Percentiles rank a stretch among this genome's conserved stretches.
phyloP scores from a whole-genome alignment of 495 filamentous ascomycete species.

The Aspergillus nidulans region DNA sequence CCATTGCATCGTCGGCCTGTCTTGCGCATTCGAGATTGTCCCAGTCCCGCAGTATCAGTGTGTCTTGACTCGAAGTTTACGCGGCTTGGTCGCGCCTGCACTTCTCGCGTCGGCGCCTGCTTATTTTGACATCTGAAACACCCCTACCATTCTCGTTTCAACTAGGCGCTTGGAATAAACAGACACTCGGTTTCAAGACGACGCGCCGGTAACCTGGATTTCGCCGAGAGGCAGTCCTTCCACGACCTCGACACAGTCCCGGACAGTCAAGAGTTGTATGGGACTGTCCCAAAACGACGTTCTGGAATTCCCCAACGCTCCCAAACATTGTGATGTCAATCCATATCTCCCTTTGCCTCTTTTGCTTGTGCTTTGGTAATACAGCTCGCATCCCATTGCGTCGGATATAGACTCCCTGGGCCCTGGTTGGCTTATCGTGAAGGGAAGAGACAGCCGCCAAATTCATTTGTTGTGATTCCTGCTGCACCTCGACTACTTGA shows the following conservation, averaged over 20 bases:
- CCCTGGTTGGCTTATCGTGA: slow-evolving; percentile 16
- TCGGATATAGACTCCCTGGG: slow-evolving; percentile 4
- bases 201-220: slow-evolving; percentile 17
- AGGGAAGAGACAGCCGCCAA: slow-evolving; percentile 8
- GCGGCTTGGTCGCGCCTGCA: slow-evolving; percentile 25
- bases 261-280: slow-evolving; percentile 14
- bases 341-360: slow-evolving; percentile 13
- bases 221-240: slow-evolving; percentile 5
- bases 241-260: not conserved
- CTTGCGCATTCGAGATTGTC: slow-evolving; percentile 15
- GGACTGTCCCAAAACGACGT: slow-evolving; percentile 7
- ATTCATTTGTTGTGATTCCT: slow-evolving; percentile 12
- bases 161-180: slow-evolving; percentile 12
- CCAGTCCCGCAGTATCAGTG: slow-evolving; percentile 4
- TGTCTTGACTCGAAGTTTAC: slow-evolving; percentile 20
- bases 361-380: slow-evolving; percentile 10
- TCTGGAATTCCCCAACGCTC: slow-evolving; percentile 14
- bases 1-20: slow-evolving; percentile 8
- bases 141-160: slow-evolving; percentile 16
- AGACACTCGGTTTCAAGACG: slow-evolving; percentile 13
- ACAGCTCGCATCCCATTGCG: slow-evolving; percentile 18
- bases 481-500: slow-evolving; percentile 7
- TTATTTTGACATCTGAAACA: slow-evolving; percentile 28
- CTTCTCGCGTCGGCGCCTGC: slow-evolving; percentile 24
- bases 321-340: slow-evolving; percentile 21